Conservation (phyloP, 2,329 filamentous ascomycete genomes). For the Ascochyta clinopodiicola region DNA sequence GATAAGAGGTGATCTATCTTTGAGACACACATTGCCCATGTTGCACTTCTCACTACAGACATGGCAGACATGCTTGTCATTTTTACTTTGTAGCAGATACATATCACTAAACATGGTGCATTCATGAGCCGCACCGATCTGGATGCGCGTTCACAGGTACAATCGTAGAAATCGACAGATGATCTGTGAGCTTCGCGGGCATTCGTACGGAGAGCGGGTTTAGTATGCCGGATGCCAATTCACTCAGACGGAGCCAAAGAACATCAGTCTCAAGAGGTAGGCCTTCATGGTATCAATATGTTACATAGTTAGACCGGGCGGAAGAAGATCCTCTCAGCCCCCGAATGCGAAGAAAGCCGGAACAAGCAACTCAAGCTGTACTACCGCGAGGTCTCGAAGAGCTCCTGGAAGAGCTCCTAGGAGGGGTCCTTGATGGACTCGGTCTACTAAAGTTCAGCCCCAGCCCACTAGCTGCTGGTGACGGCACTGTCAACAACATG, state of each 20-base stretch:
- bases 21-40: neutral
- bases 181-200: slow-evolving; percentile 1
- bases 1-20: neutral
- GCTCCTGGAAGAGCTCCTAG: slow-evolving; percentile 13
- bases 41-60: neutral
- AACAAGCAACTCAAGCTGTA: neutral
- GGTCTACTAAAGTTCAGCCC: slow-evolving; percentile 9
- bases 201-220: slow-evolving; percentile 49
- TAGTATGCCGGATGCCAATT: slow-evolving; percentile 52
- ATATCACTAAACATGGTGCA: neutral
- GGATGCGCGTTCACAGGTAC: no score
- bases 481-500: slow-evolving; percentile 11
- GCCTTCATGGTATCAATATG: slow-evolving; percentile 53
- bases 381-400: neutral
- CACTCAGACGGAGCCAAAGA: slow-evolving; percentile 47
- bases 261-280: slow-evolving; percentile 52
- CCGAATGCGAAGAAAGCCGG: neutral
- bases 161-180: no score
- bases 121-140: no score
- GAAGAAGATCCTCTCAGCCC: neutral
- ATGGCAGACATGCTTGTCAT: neutral
- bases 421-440: slow-evolving; percentile 11
- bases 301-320: slow-evolving; percentile 52
- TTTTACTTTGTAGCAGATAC: neutral
- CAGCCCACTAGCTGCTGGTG: slow-evolving; percentile 10